Evolutionary conservation across 2,329 filamentous ascomycete genomes (phyloP), one percentile per base, ranked within the genome.

Genomic region (Sarocladiaceae sp.): DNA sequence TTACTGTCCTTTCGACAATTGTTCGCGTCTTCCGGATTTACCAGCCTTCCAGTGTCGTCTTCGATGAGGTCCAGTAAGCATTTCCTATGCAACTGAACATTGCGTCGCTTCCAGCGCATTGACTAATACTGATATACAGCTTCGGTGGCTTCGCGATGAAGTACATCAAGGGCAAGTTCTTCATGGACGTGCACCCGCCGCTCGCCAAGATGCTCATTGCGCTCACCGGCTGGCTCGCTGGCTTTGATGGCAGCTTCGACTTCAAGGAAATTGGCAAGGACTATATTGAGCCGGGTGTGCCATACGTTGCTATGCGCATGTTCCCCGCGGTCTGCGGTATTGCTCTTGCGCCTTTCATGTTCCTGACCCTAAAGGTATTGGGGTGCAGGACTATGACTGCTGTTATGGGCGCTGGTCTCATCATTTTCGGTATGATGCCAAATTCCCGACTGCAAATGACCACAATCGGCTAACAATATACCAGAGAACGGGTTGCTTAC

Each of bases 261-360:
- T 99, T 99, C 78, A 99, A 97, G 77, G 92, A 99, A 61, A 99
- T 99, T 71, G 94, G 94, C 71, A 97, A 97, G 75, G 94, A 99
- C 70, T 99, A 99, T 67, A 69, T 97, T 57, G 94, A 96, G 73
- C 91, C 94, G 3, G 84, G 85, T 51, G 94, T 99, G 52, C 94
- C 94, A 39, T 99, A 99, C 71, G 94, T 99, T 52, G 88, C 94
- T 52, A 99, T 99, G 94, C 88, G 94, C 67, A 72, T 97, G 72
- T 84, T 96, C 59, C 93, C 94, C 35, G 94, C 94, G 52, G 75
- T 97, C 58, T 87, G 91, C 61, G 94, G 94, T 66, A 86, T 97
- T 54, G 71, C 95, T 52, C 83, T 96, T 33, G 90, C 95, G 50
- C 93, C 94, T 11, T 88, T 84, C 63, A 95, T 97, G 80, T 99